Conservation (phyloP, 2,329 filamentous ascomycete species). For the Plenodomus biglobosus region DNA sequence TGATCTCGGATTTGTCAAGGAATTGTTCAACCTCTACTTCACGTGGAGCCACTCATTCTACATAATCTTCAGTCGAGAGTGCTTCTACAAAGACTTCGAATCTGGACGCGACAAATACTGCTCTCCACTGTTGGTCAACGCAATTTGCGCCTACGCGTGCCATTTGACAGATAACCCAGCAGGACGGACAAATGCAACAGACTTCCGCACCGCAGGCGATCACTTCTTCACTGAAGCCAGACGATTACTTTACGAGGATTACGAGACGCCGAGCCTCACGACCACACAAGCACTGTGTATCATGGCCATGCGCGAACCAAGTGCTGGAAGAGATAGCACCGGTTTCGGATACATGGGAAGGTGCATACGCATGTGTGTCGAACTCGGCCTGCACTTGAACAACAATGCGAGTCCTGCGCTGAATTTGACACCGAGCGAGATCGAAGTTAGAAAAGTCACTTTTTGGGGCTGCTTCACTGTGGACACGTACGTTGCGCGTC, state of each 20-base stretch:
- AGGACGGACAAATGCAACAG: slow-evolving; percentile 63
- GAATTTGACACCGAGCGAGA: slow-evolving; percentile 45
- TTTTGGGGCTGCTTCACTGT: slow-evolving; percentile 58
- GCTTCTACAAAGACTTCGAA: slow-evolving; percentile 67
- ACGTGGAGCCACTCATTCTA: slow-evolving; percentile 74
- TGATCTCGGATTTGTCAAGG: slow-evolving; percentile 62
- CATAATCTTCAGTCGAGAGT: slow-evolving; percentile 69
- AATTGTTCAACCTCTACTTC: slow-evolving; percentile 68
- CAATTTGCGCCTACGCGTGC: slow-evolving; percentile 66
- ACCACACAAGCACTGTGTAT: slow-evolving; percentile 75
- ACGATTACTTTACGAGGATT: slow-evolving; percentile 57
- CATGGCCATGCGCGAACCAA: slow-evolving; percentile 74
- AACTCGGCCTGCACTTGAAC: slow-evolving; percentile 66
- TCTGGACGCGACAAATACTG: slow-evolving; percentile 65
- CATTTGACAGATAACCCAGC: slow-evolving; percentile 67
- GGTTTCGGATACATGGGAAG: slow-evolving; percentile 73
- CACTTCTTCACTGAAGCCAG: slow-evolving; percentile 73
- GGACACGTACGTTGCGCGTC: slow-evolving; percentile 46
- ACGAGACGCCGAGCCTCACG: slow-evolving; percentile 63
- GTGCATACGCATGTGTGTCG: slow-evolving; percentile 70
- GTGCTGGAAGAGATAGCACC: slow-evolving; percentile 70
- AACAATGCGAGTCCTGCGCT: slow-evolving; percentile 36
- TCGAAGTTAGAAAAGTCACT: slow-evolving; percentile 54
- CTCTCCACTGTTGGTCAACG: slow-evolving; percentile 67
- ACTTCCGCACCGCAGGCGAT: slow-evolving; percentile 68